These are phyloP conservation scores for Quercus ilex DNA, from an alignment of 306 rosid species.

Conservation along the genomic window DNA sequence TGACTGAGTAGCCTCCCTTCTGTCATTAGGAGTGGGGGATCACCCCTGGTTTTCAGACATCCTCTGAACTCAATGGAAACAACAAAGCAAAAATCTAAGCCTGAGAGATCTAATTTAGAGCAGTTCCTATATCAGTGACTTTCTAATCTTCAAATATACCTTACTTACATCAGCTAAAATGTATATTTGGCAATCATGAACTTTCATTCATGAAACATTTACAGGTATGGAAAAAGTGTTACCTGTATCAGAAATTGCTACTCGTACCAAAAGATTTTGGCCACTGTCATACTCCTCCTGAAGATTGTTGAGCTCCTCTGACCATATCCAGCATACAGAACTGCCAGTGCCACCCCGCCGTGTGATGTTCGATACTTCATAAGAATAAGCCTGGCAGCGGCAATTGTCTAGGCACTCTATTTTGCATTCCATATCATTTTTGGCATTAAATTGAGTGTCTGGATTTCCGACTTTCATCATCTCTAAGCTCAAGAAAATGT, in stretches of 20 bases:
- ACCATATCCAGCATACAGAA: constrained; percentile 72
- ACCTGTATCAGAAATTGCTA: constrained; percentile 69
- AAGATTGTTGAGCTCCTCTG: constrained; percentile 66
- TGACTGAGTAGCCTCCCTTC: not conserved
- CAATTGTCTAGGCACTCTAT: constrained; percentile 70
- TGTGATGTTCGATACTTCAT: constrained; percentile 27
- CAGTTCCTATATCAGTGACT: not conserved
- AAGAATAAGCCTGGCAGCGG: constrained; percentile 68
- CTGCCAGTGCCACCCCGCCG: constrained; percentile 17
- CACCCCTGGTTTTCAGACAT: not conserved
- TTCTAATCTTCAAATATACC: not conserved
- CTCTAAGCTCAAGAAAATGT: constrained; percentile 53
- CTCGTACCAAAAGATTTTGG: constrained; percentile 56
- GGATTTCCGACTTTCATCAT: constrained; percentile 83
- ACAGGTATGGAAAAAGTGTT: constrained; percentile 6
- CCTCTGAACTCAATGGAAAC: not conserved
- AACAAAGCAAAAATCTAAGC: not conserved
- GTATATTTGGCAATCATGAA: not conserved
- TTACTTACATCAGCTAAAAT: not conserved
- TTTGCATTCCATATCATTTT: constrained; percentile 54
- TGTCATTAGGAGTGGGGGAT: not conserved
- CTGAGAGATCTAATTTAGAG: not conserved
- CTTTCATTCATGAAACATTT: not conserved
- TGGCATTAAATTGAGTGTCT: constrained; percentile 64
- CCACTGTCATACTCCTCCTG: constrained; percentile 63